Base-by-base conservation (phyloP, 495 filamentous ascomycete species). In the Cryomyces minteri region DNA sequence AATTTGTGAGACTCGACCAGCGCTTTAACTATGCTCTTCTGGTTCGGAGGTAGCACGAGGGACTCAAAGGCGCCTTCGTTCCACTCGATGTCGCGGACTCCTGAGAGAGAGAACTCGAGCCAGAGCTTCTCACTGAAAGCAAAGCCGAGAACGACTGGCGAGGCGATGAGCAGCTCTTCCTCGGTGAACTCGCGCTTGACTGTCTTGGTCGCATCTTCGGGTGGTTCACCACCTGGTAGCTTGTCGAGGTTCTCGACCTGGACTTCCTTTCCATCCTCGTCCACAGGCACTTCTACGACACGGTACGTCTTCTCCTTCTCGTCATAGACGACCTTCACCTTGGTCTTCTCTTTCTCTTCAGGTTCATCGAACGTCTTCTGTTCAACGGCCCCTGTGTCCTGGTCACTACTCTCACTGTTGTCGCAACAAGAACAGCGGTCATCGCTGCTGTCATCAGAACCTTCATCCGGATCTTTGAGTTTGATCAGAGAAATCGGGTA, bases 101-200 rank as follows among this genome's bases (percentile, higher is more conserved):
- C 79, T 0, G 80, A 84, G 40, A 95, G 77, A 18, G 77, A 79
- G 53, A 94, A 92, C 61, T 94, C 84, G 0, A 94, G 72, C 88
- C 87, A 95, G 2, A 85, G 64, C 65, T 93, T 94, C 59, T 93
- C 84, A 25, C 70, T 74, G 58, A 94, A 94, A 7, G 84, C 76
- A 54, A 92, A 94, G n/a, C 88, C 88, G n/a, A 90, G 70, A 0
- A 90, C 82, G 4, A 93, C 82, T 0, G 87, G 85, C n/a, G 79
- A 85, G n/a, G 84, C 77, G 36, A 90, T 82, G 10, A 93, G 70
- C 28, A 90, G 78, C 55, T 95, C 84, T 50, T 88, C 84, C 43
- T 90, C 85, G 1, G 70, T 82, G 59, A 92, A 90, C 29, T 74
- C 71, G 7, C 14, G 43, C 6, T 68, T 63, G 29, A 63, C 62